Evolutionary conservation across 768 basidiomycete genomes (phyloP).

Genomic region (Auriculariales sp.): DNA sequence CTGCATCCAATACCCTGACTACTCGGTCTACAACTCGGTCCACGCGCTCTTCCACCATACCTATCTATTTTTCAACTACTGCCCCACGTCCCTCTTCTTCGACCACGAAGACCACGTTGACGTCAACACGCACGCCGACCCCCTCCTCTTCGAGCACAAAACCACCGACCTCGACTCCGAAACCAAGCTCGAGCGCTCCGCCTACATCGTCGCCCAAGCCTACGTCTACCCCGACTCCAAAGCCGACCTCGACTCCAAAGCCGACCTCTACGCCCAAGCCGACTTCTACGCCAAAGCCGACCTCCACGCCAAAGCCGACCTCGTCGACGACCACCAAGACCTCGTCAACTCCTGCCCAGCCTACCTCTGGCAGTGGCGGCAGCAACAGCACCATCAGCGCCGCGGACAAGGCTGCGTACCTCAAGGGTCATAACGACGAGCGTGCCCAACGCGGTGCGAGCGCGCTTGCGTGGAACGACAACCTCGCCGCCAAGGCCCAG

Average conservation of each 20-base stretch:
- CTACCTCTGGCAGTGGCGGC: slow-evolving; percentile 5
- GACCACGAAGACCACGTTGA: slow-evolving; percentile 1
- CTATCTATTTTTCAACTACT: too few species aligned
- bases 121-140: background rate
- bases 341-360: slow-evolving; percentile 8
- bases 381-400: slow-evolving; percentile 16
- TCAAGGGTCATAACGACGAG: slow-evolving; percentile 46
- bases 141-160: background rate
- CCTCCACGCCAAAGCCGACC: slow-evolving; percentile 10
- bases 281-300: slow-evolving; percentile 4
- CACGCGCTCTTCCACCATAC: too few species aligned
- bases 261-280: slow-evolving; percentile 5
- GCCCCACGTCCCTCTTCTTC: too few species aligned
- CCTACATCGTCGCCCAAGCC: slow-evolving; percentile 3
- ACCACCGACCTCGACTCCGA: background rate
- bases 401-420: slow-evolving; percentile 36
- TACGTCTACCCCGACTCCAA: slow-evolving; percentile 9
- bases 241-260: slow-evolving; percentile 4
- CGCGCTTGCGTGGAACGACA: slow-evolving; percentile 47
- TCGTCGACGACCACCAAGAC: slow-evolving; percentile 11
- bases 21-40: too few species aligned
- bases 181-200: background rate
- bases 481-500: slow-evolving; percentile 47
- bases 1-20: background rate
- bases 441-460: slow-evolving; percentile 51